Base-by-base conservation (phyloP, 768 basidiomycete genomes). In the Psilocybe cyanescens region DNA sequence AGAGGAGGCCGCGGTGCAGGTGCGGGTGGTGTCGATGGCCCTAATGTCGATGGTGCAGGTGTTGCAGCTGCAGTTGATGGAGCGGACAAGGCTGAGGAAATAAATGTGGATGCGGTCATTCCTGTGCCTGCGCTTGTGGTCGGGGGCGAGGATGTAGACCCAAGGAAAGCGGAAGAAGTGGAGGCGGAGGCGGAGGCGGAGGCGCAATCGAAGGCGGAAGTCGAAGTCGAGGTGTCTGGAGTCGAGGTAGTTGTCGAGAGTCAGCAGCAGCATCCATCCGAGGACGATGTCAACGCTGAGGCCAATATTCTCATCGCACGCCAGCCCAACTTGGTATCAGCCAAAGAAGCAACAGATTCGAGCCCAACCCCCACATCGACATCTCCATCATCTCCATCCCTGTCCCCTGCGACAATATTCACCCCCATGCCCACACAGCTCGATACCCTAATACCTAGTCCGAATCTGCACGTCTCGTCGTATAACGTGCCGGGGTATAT, bases 401-500 rank as follows among this genome's bases (percentile, higher is more conserved):
- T 24, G 24, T 24, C 24, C 2, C 24, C 24, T 2, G 24, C 24
- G 24, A 24, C 24, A 24, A 24, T 24, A 24, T 24, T 24, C 24
- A 24, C 24, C 24, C 16, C 41, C 58, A n/a, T 24, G 52, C 49
- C 28, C 7, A 29, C 16, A 12, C 49, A 12, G 14, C 49, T 59
- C n/a, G 24, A 24, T 7, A 33, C 52, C 17, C 39, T 37, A n/a
- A 59, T 59, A n/a, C 58, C 58, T 8, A 59, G 58, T 24, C 58
- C 58, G 2, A 59, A 59, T 19, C 58, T 59, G 8, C 58, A 59
- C 31, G 51, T 59, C 35, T 46, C 45, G 5, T 31, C 57, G 1
- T 3, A 24, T 0, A 41, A 3, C 11, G 44, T 53, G 8, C 51
- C 51, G 12, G 28, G 50, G 8, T 59, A 51, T 12, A 17, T 58